Evolutionary conservation across 495 filamentous ascomycete species (phyloP), one percentile per base, ranked within the genome.

Genomic region (Penicillium coprophilum): DNA sequence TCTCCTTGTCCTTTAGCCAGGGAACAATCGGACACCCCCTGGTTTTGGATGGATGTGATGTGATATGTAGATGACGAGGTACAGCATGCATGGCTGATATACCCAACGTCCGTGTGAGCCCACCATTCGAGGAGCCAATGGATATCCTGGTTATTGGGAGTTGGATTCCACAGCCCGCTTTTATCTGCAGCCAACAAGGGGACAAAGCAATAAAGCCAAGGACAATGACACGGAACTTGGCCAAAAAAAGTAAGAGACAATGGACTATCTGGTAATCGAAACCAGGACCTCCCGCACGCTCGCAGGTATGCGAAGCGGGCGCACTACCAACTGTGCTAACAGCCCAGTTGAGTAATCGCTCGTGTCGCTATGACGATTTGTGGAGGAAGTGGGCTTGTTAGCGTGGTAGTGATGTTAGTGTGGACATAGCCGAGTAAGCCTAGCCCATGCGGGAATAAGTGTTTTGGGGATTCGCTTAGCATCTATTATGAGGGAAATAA

Each of bases 191-290:
- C 27, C 13, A 17, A 8, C 24, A 32, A n/a, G n/a, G 13, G 21
- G 10, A 32, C 9, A 20, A 43, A 15, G 50, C 38, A 41, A 31
- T 4, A 31, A 28, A 1, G 3, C 1, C 3, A 50, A 12, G 12
- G 27, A 15, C 19, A 4, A 28, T 10, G 4, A 1, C 3, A 31
- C 4, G 12, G 30, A 5, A 17, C 2, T 31, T 24, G 21, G 17
- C 30, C 19, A 24, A 46, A 46, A 36, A 54, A 38, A 27, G 31
- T 9, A 34, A 10, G 23, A 43, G 44, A 58, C 20, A 46, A 40
- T 65, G 63, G 63, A 65, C 53, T 57, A 45, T 55, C 49, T 31
- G 63, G 60, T 61, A 66, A 66, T 66, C 51, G 60, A 66, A 63
- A 61, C 63, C 63, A 40, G 50, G 63, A 63, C 57, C 60, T 66